Evolutionary conservation across 129 eudicot genomes (phyloP), one percentile per base, ranked within the genome.

Genomic region (Rutidosis leptorrhynchoides): DNA sequence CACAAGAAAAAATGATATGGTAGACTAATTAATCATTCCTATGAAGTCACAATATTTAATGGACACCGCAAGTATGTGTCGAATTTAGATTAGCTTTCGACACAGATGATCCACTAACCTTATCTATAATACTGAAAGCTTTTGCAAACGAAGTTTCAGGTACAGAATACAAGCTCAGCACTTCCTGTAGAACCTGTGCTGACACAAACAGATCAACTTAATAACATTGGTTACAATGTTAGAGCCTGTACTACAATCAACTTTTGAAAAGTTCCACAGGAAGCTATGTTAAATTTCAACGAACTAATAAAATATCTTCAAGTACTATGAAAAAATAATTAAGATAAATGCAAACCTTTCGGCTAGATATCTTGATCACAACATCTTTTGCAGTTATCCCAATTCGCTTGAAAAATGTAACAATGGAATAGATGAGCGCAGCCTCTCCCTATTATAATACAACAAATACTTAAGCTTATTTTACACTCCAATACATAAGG

Each of bases 301-400:
- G 25, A 70, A 40, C 37, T 19, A 33, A 58, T 6, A 64, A 33
- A 64, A 56, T 52, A 57, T 40, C 53, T n/a, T 30, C 72, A 10
- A 46, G 29, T 35, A 49, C 53, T 46, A 16, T 22, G 53, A 51
- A 60, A 17, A 42, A 4, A 35, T 25, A 64, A 24, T 32, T 32
- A 69, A 40, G 53, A 24, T 52, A 25, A 25, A 1, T 73, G 35
- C 78, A 70, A 51, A 94, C 99, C 97, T 94, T 94, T 76, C 97
- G 73, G 78, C 99, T 94, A 40, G 99, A 94, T 74, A 94, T 78
- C 78, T 89, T 89, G 66, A 94, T 89, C 62, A 95, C 95, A 61
- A 94, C 99, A 79, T 94, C 99, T 76, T 86, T 83, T 74, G 87
- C 77, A 67, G 99, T 86, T 71, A 94, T 86, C 65, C 99, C 99